Percentiles rank a stretch among this genome's conserved stretches.
These are phyloP conservation scores for Xylariaceae sp. DNA, from an alignment of 2,329 filamentous ascomycete genomes.

Conservation along the genomic window DNA sequence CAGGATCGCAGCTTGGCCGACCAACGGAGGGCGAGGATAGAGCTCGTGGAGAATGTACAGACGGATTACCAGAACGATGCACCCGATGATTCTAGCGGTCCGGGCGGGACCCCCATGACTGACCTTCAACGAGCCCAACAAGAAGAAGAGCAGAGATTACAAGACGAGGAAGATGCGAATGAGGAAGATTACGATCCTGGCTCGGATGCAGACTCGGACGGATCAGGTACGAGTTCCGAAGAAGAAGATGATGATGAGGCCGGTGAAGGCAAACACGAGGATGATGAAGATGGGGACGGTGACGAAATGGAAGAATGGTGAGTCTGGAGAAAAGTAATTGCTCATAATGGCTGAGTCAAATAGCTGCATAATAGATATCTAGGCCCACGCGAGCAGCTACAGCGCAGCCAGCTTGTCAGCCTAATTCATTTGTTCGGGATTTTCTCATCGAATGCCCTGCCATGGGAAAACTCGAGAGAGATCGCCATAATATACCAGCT, in stretches of 20 bases:
- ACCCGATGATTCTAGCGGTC: conserved; percentile 41
- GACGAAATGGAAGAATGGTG: conserved; percentile 32
- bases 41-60: conserved; percentile 55
- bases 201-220: conserved; percentile 55
- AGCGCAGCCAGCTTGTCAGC: neutral
- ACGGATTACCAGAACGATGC: conserved; percentile 37
- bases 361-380: conserved; percentile 7
- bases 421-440: neutral
- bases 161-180: conserved; percentile 58
- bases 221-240: conserved; percentile 46
- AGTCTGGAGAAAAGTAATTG: conserved; percentile 8
- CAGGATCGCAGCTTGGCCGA: conserved; percentile 66
- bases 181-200: conserved; percentile 64
- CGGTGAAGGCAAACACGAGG: conserved; percentile 38
- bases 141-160: conserved; percentile 49
- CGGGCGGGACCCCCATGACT: conserved; percentile 42
- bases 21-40: conserved; percentile 58
- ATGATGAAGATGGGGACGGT: conserved; percentile 37
- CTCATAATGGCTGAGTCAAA: neutral
- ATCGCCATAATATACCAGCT: neutral
- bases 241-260: conserved; percentile 51
- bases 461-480: neutral
- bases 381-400: neutral
- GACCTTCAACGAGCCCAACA: conserved; percentile 46
- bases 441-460: neutral